Conservation (phyloP, 331 rosid genomes). For the Malus hybrid region DNA sequence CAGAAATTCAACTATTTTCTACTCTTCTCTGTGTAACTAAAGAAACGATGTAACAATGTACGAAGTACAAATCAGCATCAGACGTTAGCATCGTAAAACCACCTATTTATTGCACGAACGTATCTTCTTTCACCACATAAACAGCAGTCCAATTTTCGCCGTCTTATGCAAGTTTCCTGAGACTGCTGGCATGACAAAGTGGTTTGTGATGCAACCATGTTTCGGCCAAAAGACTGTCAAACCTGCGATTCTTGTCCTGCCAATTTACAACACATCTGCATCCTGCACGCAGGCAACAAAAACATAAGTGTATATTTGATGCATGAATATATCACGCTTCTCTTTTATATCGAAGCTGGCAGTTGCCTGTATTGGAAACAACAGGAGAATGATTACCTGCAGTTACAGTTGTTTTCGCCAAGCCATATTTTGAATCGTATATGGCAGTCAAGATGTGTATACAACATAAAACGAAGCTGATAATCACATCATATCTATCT, state of each 20-base stretch:
- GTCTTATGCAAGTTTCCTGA: background rate
- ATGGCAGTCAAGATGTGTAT: slow-evolving; percentile 17
- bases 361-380: background rate
- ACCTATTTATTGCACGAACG: background rate
- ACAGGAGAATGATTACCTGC: slow-evolving; percentile 33
- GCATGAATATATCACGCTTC: background rate
- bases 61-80: slow-evolving; percentile 3
- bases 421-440: slow-evolving; percentile 16
- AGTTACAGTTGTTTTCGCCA: slow-evolving; percentile 17
- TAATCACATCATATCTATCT: slow-evolving; percentile 31
- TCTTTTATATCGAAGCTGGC: background rate
- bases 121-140: slow-evolving; percentile 10
- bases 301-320: background rate
- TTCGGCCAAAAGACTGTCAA: slow-evolving; percentile 9
- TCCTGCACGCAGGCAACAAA: background rate
- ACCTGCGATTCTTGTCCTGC: slow-evolving; percentile 19
- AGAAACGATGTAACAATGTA: background rate
- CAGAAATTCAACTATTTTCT: too few species aligned
- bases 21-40: too few species aligned
- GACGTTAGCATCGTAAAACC: slow-evolving; percentile 6
- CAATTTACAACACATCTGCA: slow-evolving; percentile 39
- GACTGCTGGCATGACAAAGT: slow-evolving; percentile 2
- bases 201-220: background rate
- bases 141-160: slow-evolving; percentile 1
- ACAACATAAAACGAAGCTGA: background rate